Evolutionary conservation across 1,284 basidiomycete genomes (phyloP), one percentile per base, ranked within the genome.

Genomic region (Malassezia pachydermatis): DNA sequence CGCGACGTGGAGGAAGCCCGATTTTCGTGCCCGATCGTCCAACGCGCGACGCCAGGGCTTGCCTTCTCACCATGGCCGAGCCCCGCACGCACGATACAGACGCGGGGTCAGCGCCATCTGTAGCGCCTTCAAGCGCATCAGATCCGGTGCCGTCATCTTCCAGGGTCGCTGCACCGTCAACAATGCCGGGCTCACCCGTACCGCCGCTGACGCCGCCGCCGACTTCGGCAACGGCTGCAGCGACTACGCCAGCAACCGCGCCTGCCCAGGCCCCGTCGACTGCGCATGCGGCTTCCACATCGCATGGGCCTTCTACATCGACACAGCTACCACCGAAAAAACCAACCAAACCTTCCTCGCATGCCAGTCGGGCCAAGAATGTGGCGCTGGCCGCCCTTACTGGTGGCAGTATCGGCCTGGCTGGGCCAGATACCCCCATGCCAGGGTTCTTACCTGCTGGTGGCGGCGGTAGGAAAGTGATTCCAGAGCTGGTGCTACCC

Each of bases 401-500:
- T 4, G 62, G 62, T 4, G 62, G 62, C 5, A 59, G 53, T n/a
- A 65, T 65, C 25, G 62, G 62, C 23, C 49, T 55, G 14, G 35
- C 41, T 0, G 24, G 40, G 16, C 28, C 20, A 13, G 51, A 54
- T 22, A 24, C 30, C 14, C 45, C 51, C 3, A 32, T 36, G 24
- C 51, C 51, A n/a, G 51, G 51, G 3, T 52, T 46, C 24, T 45
- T 64, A 6, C 45, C 55, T 4, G 62, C 62, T 10, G 64, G 57
- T 19, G 64, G 64, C 16, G 64, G 62, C 2, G 52, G 35, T 8
- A 57, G 63, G 27, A 62, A 60, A 19, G 58, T 56, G 10, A 25
- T 62, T 24, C 62, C 62, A 5, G 64, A 66, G 44, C 55, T 58
- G 2, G 64, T 66, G 0, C 38, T 62, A 13, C 64, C 62, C 2